Percentiles rank a stretch among this genome's conserved stretches.
Conservation (phyloP, 257 asterid species). For the Echium plantagineum region DNA sequence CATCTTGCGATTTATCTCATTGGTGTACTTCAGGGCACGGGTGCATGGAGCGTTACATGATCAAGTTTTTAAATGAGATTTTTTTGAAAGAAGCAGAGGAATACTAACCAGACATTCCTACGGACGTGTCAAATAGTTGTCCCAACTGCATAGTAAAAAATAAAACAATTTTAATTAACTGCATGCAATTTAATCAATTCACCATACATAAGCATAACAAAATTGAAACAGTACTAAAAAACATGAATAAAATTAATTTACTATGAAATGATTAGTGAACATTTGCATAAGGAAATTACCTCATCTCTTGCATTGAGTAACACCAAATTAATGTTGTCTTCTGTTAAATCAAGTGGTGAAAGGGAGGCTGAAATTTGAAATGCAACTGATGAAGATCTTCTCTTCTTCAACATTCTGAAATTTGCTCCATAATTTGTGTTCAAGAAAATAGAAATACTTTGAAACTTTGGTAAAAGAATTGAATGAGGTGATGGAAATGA, state of each 20-base stretch:
- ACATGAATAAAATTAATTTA: background rate
- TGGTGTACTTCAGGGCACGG: too few species aligned
- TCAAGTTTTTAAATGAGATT: too few species aligned
- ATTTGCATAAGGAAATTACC: constrained; percentile 23
- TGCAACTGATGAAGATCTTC: constrained; percentile 3
- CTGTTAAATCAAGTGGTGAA: constrained; percentile 61
- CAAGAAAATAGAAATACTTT: constrained; percentile 5
- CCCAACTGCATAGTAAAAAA: constrained; percentile 48
- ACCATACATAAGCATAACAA: background rate
- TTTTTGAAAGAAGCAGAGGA: too few species aligned
- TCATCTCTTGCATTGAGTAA: constrained; percentile 53
- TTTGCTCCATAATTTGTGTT: constrained; percentile 19
- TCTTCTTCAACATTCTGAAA: constrained; percentile 3
- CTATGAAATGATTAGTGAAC: background rate
- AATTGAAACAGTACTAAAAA: background rate
- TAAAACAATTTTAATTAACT: background rate
- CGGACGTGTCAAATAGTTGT: constrained; percentile 71
- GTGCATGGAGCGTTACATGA: too few species aligned
- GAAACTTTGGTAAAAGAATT: constrained; percentile 4
- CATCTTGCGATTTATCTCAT: too few species aligned
- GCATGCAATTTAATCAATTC: too few species aligned
- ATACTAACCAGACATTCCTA: constrained; percentile 71
- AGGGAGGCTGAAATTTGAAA: constrained; percentile 33
- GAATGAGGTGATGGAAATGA: constrained; percentile 8
- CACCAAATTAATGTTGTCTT: constrained; percentile 60